Base-by-base conservation (phyloP, 169 alveolate genomes). In the Cryptosporidium ubiquitum region DNA sequence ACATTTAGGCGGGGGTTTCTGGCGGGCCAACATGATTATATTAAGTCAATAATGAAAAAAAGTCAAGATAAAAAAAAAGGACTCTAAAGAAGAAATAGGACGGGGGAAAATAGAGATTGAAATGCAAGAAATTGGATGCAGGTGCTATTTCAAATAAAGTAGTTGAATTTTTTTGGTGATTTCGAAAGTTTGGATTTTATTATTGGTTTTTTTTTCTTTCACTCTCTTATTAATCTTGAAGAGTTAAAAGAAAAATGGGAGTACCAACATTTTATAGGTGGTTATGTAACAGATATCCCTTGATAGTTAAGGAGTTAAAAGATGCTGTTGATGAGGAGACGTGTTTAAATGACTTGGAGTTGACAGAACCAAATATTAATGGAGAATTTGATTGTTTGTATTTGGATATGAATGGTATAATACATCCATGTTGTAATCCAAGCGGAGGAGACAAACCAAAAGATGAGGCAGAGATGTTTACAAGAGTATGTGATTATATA, bases 331-430 rank as follows among this genome's bases (percentile, higher is more conserved):
- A 94, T 73, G 95, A 95, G 69, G 92, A 84, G 47, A 84, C 84
- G 33, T 58, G 85, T 14, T 33, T 51, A 5, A 18, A 60, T 69
- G 92, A 86, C 16, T 91, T 91, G 69, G 95, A 93, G 55, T 49
- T 93, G 39, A 73, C 84, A 20, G 92, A 86, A 31, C 93, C 92
- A 52, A 93, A 95, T 66, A 93, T 93, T 70, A 96, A 96, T 89
- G 98, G 98, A 18, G 98, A 97, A 86, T 95, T 97, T 84, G 99
- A 99, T 86, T 97, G 98, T 94, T 91, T 98, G 35, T 98, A 99
- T 86, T 93, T 99, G 64, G 99, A 99, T 92, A 96, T 99, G 99
- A 99, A 99, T 91, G 99, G 99, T 44, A 97, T 99, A 74, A 98
- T 99, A 29, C 99, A 99, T 93, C 98, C 99, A 44, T 98, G 99